These are phyloP conservation scores for Pseudozyma sp. DNA, from an alignment of 1,284 basidiomycete species.

Conservation along the genomic window DNA sequence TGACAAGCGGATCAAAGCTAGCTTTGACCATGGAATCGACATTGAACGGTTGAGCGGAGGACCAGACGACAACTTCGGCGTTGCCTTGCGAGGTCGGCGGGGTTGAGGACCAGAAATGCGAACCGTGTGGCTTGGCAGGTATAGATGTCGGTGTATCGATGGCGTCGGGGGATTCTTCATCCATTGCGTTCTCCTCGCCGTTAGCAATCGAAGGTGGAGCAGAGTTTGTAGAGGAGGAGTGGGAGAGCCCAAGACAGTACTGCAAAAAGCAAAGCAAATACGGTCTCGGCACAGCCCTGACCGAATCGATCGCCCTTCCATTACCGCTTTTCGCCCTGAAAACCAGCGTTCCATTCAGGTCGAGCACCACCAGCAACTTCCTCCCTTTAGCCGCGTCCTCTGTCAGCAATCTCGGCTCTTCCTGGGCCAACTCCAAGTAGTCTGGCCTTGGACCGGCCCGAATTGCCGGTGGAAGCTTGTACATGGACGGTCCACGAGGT, in stretches of 20 bases:
- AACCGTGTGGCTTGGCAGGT: slow-evolving; percentile 35
- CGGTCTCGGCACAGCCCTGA: slow-evolving; percentile 71
- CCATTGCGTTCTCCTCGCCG: not conserved
- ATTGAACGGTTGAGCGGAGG: slow-evolving; percentile 82
- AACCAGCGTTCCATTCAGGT: slow-evolving; percentile 85
- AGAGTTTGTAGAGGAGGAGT: not conserved
- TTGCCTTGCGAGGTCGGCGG: slow-evolving; percentile 70
- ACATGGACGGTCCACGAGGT: not conserved
- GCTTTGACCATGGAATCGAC: slow-evolving; percentile 74
- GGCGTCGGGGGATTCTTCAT: no score
- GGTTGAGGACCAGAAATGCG: slow-evolving; percentile 51
- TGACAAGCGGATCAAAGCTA: slow-evolving; percentile 61
- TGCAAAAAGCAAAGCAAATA: slow-evolving; percentile 77
- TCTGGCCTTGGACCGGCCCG: slow-evolving; percentile 22
- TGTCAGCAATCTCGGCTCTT: slow-evolving; percentile 6
- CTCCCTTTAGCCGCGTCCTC: slow-evolving; percentile 19
- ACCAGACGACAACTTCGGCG: slow-evolving; percentile 88
- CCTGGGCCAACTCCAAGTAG: slow-evolving; percentile 26
- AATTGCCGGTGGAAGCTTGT: slow-evolving; percentile 16
- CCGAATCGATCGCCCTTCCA: slow-evolving; percentile 29
- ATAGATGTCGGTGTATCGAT: not conserved
- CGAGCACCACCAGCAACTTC: slow-evolving; percentile 77
- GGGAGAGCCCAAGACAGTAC: slow-evolving; percentile 70
- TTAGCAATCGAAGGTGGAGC: no score
- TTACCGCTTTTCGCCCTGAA: slow-evolving; percentile 72